Conservation (phyloP, 495 filamentous ascomycete genomes). For the Podospora conica region DNA sequence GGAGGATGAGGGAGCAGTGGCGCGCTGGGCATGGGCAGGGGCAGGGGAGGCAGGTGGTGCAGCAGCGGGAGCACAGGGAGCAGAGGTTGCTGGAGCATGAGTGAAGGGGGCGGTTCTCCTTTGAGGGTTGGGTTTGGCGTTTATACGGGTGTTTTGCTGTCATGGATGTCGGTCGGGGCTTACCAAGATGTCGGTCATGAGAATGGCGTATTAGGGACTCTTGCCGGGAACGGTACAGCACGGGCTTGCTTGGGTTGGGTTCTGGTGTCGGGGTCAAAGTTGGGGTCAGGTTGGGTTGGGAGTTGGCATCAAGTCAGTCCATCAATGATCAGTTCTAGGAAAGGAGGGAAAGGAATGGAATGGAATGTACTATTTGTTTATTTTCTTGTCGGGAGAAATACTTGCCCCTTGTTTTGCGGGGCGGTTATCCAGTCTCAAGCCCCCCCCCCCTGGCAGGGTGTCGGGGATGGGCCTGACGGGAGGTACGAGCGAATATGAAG, state of each 20-base stretch:
- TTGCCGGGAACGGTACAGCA: too few relatives aligned
- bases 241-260: background rate
- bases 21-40: constrained; percentile 8
- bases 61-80: background rate
- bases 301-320: background rate
- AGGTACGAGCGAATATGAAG: too few relatives aligned
- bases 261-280: background rate
- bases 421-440: too few relatives aligned
- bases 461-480: too few relatives aligned
- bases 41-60: background rate
- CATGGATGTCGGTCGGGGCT: background rate
- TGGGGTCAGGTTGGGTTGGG: background rate
- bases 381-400: too few relatives aligned
- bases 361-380: background rate
- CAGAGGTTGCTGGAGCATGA: background rate
- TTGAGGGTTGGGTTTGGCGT: too few relatives aligned
- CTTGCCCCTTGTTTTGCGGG: too few relatives aligned
- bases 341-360: background rate
- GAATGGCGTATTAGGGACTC: background rate
- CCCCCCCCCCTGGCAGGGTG: too few relatives aligned
- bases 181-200: background rate
- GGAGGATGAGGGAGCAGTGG: constrained; percentile 28
- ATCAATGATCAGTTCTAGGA: background rate
- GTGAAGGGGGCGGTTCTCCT: background rate
- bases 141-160: too few relatives aligned